phyloP scores from a whole-genome alignment of 1,284 basidiomycete genomes.

The Leccinum angustisporum region DNA sequence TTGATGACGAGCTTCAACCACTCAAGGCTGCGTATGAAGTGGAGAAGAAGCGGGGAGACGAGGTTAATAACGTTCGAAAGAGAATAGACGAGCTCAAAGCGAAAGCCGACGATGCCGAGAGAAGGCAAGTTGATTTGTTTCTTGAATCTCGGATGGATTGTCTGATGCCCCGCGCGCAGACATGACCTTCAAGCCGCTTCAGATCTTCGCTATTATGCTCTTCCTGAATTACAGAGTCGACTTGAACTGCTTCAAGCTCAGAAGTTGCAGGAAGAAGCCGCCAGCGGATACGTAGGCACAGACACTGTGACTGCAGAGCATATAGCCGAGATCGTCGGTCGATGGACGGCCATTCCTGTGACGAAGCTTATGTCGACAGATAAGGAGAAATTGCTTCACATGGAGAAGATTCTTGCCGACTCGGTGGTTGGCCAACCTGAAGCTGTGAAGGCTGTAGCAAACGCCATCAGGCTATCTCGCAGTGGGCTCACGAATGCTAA shows the following conservation, averaged over 20 bases:
- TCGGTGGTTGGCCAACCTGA: slow-evolving; percentile 88
- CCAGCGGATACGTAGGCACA: slow-evolving; percentile 49
- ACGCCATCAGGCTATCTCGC: slow-evolving; percentile 88
- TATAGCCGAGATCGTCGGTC: slow-evolving; percentile 87
- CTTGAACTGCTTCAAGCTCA: slow-evolving; percentile 70
- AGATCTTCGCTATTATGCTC: slow-evolving; percentile 89
- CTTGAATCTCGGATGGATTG: slow-evolving; percentile 1
- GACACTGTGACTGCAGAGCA: slow-evolving; percentile 89
- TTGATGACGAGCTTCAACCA: slow-evolving; percentile 90
- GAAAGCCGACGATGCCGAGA: slow-evolving; percentile 94
- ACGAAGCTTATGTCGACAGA: slow-evolving; percentile 87
- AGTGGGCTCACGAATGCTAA: slow-evolving; percentile 84
- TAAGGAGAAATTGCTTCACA: slow-evolving; percentile 82
- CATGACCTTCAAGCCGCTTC: slow-evolving; percentile 85
- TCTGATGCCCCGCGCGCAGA: slow-evolving; percentile 34
- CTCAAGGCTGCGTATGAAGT: slow-evolving; percentile 88
- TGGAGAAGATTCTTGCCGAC: slow-evolving; percentile 68
- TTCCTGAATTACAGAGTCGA: slow-evolving; percentile 86
- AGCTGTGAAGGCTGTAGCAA: slow-evolving; percentile 86
- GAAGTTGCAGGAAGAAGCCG: slow-evolving; percentile 75
- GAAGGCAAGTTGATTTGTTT: slow-evolving; percentile 52
- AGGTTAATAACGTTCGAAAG: slow-evolving; percentile 78
- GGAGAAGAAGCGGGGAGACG: slow-evolving; percentile 85
- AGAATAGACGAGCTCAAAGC: slow-evolving; percentile 91
- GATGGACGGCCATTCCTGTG: slow-evolving; percentile 92